These are phyloP conservation scores for Populus alba DNA, from an alignment of 345 rosid genomes.

Conservation along the genomic window DNA sequence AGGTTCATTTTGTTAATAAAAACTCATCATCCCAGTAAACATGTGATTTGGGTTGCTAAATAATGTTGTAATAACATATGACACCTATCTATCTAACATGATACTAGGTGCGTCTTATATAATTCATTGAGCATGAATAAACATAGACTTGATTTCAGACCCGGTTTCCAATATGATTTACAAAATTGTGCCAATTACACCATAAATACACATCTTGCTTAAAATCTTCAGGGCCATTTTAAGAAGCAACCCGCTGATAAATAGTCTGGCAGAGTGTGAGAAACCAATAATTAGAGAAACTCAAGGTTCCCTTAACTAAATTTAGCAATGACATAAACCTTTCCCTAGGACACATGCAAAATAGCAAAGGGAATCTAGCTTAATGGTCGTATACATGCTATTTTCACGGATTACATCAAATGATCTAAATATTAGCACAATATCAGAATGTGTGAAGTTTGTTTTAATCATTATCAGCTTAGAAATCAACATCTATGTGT, in stretches of 20 bases:
- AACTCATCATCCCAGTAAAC: too few relatives aligned
- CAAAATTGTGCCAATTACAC: background rate
- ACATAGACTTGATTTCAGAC: background rate
- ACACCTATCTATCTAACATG: background rate
- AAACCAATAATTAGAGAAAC: background rate
- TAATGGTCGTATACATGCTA: background rate
- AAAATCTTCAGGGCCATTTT: constrained; percentile 62
- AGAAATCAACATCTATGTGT: background rate
- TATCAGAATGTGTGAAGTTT: background rate
- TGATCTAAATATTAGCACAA: background rate
- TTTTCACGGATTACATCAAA: background rate
- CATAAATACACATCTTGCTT: constrained; percentile 43
- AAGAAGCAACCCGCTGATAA: constrained; percentile 61
- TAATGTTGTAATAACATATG: too few relatives aligned
- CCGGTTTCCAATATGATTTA: background rate
- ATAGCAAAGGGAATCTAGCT: background rate
- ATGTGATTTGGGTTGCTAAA: too few relatives aligned
- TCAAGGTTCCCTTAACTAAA: background rate
- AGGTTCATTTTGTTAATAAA: background rate
- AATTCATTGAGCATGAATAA: background rate
- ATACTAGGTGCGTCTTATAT: background rate
- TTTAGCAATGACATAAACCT: background rate
- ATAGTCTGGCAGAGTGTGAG: constrained; percentile 48
- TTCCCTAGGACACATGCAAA: background rate
- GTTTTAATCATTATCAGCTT: background rate